These are phyloP conservation scores for Tetrapisispora arboricola DNA, from an alignment of 805 yeast genomes.

Conservation along the genomic window DNA sequence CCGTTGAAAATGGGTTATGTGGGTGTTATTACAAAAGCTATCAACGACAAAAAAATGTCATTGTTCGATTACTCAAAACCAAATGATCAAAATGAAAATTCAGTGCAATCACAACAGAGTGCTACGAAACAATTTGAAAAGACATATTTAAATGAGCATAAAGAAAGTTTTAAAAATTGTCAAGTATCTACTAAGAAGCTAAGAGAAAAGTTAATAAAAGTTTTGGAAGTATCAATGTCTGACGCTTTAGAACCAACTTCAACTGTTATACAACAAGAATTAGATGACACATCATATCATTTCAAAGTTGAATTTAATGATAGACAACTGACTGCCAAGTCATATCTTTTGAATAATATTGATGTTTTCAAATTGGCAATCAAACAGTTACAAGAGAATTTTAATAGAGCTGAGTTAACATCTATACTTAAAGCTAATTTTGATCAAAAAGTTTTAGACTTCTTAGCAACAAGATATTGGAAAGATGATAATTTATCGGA, in stretches of 20 bases:
- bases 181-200: constrained; percentile 66
- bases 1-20: constrained; percentile 96
- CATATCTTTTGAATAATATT: constrained; percentile 84
- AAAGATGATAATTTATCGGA: constrained; percentile 40
- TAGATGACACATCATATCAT: constrained; percentile 85
- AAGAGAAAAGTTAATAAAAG: constrained; percentile 72
- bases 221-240: constrained; percentile 87
- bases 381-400: constrained; percentile 74
- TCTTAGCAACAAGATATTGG: constrained; percentile 90
- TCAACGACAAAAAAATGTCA: constrained; percentile 25
- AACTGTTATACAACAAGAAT: constrained; percentile 71
- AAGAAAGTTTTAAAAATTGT: constrained; percentile 49
- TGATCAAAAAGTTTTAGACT: constrained; percentile 81
- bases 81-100: constrained; percentile 45
- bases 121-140: constrained; percentile 57
- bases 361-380: constrained; percentile 78
- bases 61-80: constrained; percentile 28
- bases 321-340: constrained; percentile 84
- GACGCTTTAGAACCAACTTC: constrained; percentile 81
- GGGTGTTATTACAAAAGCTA: constrained; percentile 88
- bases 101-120: constrained; percentile 8
- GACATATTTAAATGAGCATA: constrained; percentile 53
- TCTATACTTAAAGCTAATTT: constrained; percentile 70
- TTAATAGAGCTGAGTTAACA: constrained; percentile 74
- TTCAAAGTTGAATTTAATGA: constrained; percentile 97